Base-by-base conservation (phyloP, 2,329 filamentous ascomycete species). In the Macrophomina phaseolina region DNA sequence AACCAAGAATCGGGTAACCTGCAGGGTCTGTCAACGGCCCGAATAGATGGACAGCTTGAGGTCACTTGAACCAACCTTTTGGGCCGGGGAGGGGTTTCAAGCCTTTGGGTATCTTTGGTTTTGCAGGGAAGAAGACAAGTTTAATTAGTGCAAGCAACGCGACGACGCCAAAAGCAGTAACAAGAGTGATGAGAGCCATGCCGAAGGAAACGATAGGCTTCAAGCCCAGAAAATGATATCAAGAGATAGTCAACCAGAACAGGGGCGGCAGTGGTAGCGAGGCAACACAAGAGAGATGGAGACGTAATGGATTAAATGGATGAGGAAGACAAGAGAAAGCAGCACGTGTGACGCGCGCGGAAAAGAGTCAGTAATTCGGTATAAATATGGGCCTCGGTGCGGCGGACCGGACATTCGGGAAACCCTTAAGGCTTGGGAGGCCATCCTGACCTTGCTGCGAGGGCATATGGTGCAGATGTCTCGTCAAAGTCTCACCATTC, bases 1-100 rank as follows among this genome's bases (percentile, higher is more conserved):
- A 79, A 40, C 81, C 81, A 46, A 82, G 71, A 51, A 82, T 72
- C 2, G 81, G 81, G 51, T 79, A 78, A 32, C 80, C 80, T 82
- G 64, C n/a, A 40, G 9, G 36, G 3, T 9, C 16, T 28, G 58
- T 62, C 30, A 53, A 45, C 18, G 32, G 14, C 2, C 8, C 32
- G 48, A 40, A 40, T 14, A 34, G 18, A 18, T 18, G 3, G 30
- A 23, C 30, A 34, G 23, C 49, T 65, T 49, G 34, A 63, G 12
- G 16, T 36, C 3, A 14, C 8, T 11, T 5, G 8, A 55, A 69
- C 76, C 7, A 38, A 80, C 78, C 78, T 77, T 79, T 79, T 32
- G 78, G 78, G 6, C 78, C 78, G 32, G 78, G 78, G 8, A 80
- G 76, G 56, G 68, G 68, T 71, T 80, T 80, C 67, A 79, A 67